Evolutionary conservation across 1,139 yeast species (phyloP).

Genomic region (Lodderomyces pseudojiufengensis): DNA sequence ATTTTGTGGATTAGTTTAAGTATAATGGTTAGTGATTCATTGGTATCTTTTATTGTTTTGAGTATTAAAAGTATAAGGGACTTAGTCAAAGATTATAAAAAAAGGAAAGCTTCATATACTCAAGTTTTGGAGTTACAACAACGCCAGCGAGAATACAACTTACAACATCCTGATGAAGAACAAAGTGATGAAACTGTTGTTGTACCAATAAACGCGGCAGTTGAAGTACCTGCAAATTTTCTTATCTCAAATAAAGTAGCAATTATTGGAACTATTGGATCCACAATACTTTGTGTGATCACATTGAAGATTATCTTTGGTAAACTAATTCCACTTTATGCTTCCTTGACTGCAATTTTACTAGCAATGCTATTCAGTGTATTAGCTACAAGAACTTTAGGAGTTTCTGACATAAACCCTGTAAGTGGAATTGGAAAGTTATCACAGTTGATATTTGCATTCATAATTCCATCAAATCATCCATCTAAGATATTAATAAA

Average conservation of each 20-base stretch:
- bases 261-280: conserved; percentile 55
- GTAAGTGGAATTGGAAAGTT: conserved; percentile 95
- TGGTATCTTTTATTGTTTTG: conserved; percentile 73
- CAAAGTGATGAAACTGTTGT: conserved; percentile 1
- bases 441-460: conserved; percentile 83
- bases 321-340: conserved; percentile 62
- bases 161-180: conserved; percentile 1
- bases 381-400: conserved; percentile 87
- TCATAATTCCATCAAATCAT: conserved; percentile 68
- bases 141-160: conserved; percentile 6
- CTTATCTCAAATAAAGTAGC: conserved; percentile 53
- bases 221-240: conserved; percentile 28
- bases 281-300: conserved; percentile 64
- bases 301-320: conserved; percentile 71
- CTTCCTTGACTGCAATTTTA: conserved; percentile 63
- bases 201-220: conserved; percentile 18
- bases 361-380: conserved; percentile 77
- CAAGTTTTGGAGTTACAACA: conserved; percentile 12
- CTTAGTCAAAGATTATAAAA: conserved; percentile 6
- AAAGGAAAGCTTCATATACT: conserved; percentile 4
- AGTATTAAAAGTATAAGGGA: conserved; percentile 40
- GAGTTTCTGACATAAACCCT: conserved; percentile 95
- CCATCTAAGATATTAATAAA: conserved; percentile 84
- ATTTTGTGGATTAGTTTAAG: conserved; percentile 90
- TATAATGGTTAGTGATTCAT: conserved; percentile 90